Conservation (phyloP, 2,329 filamentous ascomycete species). For the Colletotrichum paranaense region DNA sequence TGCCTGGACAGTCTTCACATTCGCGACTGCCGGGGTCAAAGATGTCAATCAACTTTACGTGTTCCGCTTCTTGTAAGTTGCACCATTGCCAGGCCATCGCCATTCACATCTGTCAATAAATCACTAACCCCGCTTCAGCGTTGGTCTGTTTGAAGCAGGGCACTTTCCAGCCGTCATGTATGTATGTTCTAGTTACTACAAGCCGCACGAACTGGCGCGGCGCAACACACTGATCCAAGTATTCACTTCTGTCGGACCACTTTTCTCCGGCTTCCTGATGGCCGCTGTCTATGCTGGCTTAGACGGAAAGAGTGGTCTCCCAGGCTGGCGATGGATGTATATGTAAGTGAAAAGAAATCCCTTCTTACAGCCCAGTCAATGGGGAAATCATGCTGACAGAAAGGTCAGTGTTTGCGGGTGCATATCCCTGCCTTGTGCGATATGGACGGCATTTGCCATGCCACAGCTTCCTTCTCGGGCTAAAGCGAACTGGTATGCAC, state of each 20-base stretch:
- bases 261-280: slow-evolving; percentile 43
- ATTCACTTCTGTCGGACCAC: slow-evolving; percentile 40
- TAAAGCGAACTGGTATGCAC: slow-evolving; percentile 40
- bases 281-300: slow-evolving; percentile 39
- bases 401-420: slow-evolving; percentile 39
- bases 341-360: slow-evolving; percentile 36
- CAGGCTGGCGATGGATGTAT: slow-evolving; percentile 43
- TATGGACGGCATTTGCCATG: slow-evolving; percentile 42
- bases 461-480: slow-evolving; percentile 41
- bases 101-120: background rate
- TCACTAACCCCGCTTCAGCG: slow-evolving; percentile 28
- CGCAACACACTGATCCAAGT: slow-evolving; percentile 44
- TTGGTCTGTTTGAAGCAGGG: slow-evolving; percentile 44
- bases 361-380: background rate
- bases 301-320: slow-evolving; percentile 37
- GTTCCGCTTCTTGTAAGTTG: slow-evolving; percentile 41
- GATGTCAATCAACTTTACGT: slow-evolving; percentile 41
- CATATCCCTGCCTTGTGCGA: slow-evolving; percentile 40
- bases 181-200: slow-evolving; percentile 44
- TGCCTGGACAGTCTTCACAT: slow-evolving; percentile 41
- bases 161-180: slow-evolving; percentile 46
- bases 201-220: slow-evolving; percentile 43
- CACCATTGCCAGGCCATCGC: background rate
- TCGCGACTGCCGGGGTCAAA: slow-evolving; percentile 40
- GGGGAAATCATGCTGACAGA: background rate